A percentile compares a stretch with the other conserved stretches of the same genome.
Conservation (phyloP, 1,284 basidiomycete genomes). For the Malassezia sympodialis region DNA sequence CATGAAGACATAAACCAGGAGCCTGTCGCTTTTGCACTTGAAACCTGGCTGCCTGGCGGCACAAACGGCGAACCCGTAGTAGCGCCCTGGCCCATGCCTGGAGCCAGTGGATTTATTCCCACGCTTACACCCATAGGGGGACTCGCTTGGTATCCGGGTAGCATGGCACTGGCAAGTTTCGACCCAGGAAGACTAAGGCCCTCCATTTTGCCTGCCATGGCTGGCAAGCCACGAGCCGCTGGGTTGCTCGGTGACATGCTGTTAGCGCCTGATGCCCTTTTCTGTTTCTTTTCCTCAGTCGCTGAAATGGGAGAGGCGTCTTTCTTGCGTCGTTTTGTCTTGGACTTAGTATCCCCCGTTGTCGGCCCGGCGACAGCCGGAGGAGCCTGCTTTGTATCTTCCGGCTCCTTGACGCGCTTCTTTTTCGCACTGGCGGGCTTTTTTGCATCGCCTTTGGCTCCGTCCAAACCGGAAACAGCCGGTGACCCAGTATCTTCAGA, state of each 20-base stretch:
- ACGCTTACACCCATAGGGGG: not conserved
- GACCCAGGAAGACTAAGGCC: not conserved
- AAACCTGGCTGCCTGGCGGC: not conserved
- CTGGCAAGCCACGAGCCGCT: not conserved
- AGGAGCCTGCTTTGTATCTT: not conserved
- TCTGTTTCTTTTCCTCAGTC: not conserved
- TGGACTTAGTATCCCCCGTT: not conserved
- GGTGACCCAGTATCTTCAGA: not conserved
- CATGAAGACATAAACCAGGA: not conserved
- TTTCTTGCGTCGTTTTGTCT: conserved; percentile 1
- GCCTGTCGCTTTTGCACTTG: not conserved
- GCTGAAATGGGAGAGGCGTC: not conserved
- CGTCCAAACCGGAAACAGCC: not conserved
- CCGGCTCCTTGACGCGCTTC: not conserved
- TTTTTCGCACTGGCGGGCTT: not conserved
- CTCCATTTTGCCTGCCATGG: not conserved
- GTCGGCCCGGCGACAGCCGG: not conserved
- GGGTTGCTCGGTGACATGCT: not conserved
- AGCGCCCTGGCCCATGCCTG: not conserved
- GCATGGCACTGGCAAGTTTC: not conserved
- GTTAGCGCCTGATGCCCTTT: not conserved
- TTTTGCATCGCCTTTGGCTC: not conserved
- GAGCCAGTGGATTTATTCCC: not conserved
- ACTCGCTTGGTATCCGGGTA: not conserved
- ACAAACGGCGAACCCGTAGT: not conserved